Evolutionary conservation across 2,329 filamentous ascomycete species (phyloP).

Genomic region (Neonectria magnoliae): DNA sequence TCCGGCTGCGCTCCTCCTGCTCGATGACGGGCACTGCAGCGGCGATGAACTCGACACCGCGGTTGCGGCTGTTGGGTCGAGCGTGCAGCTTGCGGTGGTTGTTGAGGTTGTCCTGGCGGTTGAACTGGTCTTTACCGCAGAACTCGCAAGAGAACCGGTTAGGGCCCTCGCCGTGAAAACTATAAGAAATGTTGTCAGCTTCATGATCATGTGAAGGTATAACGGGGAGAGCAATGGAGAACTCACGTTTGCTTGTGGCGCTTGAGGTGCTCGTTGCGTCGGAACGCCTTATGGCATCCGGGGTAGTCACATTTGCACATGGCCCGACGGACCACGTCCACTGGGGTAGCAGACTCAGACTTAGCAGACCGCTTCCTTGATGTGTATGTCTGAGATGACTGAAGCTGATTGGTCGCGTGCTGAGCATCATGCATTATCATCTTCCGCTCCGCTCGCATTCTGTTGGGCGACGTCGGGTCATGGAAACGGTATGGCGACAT

Average conservation of each 20-base stretch:
- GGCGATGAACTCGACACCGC: constrained; percentile 53
- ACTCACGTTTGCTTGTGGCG: constrained; percentile 64
- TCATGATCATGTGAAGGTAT: neutral
- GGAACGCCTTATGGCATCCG: constrained; percentile 60
- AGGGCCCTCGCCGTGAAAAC: constrained; percentile 52
- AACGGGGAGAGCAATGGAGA: neutral
- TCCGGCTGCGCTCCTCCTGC: constrained; percentile 53
- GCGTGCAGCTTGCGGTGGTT: constrained; percentile 55
- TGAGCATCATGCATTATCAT: constrained; percentile 55
- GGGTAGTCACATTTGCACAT: constrained; percentile 58
- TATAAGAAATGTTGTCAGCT: constrained; percentile 18
- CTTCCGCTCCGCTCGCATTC: constrained; percentile 50
- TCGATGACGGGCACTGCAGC: constrained; percentile 53
- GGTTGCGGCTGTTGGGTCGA: constrained; percentile 51
- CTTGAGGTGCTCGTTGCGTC: constrained; percentile 66
- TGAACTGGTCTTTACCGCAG: constrained; percentile 55
- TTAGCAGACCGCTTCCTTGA: constrained; percentile 45
- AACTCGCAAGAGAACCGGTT: constrained; percentile 55
- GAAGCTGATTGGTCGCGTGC: constrained; percentile 56
- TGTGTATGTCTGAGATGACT: constrained; percentile 51
- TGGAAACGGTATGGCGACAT: constrained; percentile 49
- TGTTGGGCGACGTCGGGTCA: constrained; percentile 47
- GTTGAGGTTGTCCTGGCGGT: constrained; percentile 54
- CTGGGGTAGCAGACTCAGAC: constrained; percentile 40
- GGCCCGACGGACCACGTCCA: constrained; percentile 51